phyloP scores from a whole-genome alignment of 31 red algal genomes.

The Porphyra umbilicalis region DNA sequence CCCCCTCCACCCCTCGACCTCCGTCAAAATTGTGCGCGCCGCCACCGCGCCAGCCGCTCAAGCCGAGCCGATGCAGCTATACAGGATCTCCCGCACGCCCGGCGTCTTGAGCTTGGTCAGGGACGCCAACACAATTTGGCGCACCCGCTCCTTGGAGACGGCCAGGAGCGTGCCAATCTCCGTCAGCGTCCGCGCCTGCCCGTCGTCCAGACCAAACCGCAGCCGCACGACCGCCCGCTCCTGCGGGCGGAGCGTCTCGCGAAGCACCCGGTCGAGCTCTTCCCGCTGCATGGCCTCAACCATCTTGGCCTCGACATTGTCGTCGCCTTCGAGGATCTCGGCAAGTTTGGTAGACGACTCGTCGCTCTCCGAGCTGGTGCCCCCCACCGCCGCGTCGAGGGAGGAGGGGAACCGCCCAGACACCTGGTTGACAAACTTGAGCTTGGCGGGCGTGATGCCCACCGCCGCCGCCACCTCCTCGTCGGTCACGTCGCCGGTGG shows the following conservation, averaged over 20 bases:
- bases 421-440: constrained; percentile 41
- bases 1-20: too few relatives aligned
- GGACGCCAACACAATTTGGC: constrained; percentile 49
- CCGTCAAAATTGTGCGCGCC: too few relatives aligned
- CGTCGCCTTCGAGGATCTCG: constrained; percentile 56
- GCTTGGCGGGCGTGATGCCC: constrained; percentile 54
- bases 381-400: constrained; percentile 14
- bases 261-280: constrained; percentile 67
- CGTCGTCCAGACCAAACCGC: constrained; percentile 82
- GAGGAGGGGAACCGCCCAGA: constrained; percentile 31
- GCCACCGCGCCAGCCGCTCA: too few relatives aligned
- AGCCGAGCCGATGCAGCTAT: neutral
- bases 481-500: constrained; percentile 34
- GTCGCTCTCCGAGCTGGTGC: neutral
- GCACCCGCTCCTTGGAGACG: constrained; percentile 65
- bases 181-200: constrained; percentile 40
- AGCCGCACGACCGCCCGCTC: constrained; percentile 77
- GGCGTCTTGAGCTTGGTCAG: constrained; percentile 67
- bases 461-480: constrained; percentile 35
- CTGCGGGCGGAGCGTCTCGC: constrained; percentile 27
- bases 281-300: constrained; percentile 38
- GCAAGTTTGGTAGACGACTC: constrained; percentile 15
- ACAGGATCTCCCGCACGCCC: constrained; percentile 43
- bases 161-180: constrained; percentile 51
- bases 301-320: constrained; percentile 62